Percentiles rank a stretch among this genome's conserved stretches.
phyloP scores from a whole-genome alignment of 305 asterid species.

The Stenogyne calaminthoides region DNA sequence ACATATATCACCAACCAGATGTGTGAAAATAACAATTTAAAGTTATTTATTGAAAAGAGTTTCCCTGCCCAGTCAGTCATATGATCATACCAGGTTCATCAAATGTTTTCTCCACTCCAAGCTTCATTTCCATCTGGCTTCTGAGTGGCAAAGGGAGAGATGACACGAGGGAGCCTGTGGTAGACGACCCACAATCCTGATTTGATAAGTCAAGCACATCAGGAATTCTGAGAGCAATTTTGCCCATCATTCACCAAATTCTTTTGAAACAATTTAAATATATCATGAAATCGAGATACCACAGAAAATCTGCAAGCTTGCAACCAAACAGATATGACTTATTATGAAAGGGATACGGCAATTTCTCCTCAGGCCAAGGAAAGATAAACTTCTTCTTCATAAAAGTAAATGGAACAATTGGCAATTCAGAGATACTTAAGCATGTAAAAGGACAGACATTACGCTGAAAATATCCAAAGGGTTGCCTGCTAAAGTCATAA shows the following conservation, averaged over 20 bases:
- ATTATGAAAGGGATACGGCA: background rate
- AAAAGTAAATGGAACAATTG: background rate
- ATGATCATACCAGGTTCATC: constrained; percentile 46
- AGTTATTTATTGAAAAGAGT: background rate
- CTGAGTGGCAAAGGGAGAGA: constrained; percentile 59
- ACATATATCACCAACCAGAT: background rate
- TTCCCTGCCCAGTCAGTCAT: background rate
- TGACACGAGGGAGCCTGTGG: constrained; percentile 54
- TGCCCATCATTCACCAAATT: background rate
- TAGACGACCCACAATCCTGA: constrained; percentile 63
- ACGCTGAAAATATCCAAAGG: background rate
- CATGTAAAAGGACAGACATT: background rate
- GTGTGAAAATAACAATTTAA: background rate
- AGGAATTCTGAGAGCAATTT: constrained; percentile 9
- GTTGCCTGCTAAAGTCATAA: background rate
- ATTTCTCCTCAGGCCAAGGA: background rate
- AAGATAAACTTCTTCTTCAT: background rate
- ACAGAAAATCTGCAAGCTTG: background rate
- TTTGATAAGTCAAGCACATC: constrained; percentile 33
- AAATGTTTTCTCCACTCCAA: constrained; percentile 46
- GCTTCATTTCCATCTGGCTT: constrained; percentile 53
- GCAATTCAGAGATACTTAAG: constrained; percentile 5
- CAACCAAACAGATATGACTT: background rate
- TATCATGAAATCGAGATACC: background rate
- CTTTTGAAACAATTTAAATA: background rate